Conservation (phyloP, 163 green algal species). For the Volvox carteri region DNA sequence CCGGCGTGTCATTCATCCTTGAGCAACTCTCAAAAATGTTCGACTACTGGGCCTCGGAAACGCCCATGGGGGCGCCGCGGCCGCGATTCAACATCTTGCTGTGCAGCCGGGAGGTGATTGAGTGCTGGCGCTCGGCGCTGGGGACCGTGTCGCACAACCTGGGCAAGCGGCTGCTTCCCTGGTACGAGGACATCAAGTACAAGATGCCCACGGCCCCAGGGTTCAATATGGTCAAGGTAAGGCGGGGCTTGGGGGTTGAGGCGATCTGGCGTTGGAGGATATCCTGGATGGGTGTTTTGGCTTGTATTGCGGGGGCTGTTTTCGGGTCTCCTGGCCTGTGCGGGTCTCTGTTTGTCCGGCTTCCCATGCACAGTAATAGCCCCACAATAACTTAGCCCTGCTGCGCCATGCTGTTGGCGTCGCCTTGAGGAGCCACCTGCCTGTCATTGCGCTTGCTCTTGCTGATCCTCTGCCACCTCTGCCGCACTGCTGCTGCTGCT, state of each 20-base stretch:
- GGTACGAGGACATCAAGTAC: conserved; percentile 54
- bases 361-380: no score
- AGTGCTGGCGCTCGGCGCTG: conserved; percentile 46
- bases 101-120: conserved; percentile 43
- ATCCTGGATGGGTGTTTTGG: no score
- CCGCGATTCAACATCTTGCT: conserved; percentile 60
- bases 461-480: no score
- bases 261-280: no score
- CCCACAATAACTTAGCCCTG: no score
- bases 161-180: conserved; percentile 33
- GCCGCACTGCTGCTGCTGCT: no score
- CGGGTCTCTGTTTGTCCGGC: no score
- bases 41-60: conserved; percentile 48
- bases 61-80: conserved; percentile 18
- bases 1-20: conserved; percentile 64
- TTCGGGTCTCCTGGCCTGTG: no score
- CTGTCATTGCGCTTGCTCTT: no score
- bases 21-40: conserved; percentile 63
- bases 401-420: no score
- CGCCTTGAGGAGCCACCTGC: no score
- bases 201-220: conserved; percentile 43
- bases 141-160: conserved; percentile 30
- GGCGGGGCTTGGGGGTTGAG: not conserved
- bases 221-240: conserved; percentile 53
- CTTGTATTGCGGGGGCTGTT: no score